Percentiles rank a stretch among this genome's conserved stretches.
Evolutionary conservation across 768 basidiomycete species (phyloP).

Genomic region (Tylopilus sp.): DNA sequence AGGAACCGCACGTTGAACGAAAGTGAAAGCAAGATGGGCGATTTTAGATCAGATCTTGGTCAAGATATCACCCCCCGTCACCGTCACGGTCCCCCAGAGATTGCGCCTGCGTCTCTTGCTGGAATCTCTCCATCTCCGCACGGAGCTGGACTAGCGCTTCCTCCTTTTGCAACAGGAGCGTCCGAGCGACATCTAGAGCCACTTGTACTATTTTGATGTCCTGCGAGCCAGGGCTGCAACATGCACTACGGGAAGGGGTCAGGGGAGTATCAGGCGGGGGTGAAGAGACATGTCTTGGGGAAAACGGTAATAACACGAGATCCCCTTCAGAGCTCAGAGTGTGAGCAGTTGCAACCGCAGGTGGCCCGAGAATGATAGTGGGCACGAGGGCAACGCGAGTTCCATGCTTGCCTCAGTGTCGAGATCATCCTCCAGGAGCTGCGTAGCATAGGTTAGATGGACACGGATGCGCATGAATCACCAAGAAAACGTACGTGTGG

Average conservation of each 20-base stretch:
- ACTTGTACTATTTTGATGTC: constrained; percentile 23
- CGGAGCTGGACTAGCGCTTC: constrained; percentile 19
- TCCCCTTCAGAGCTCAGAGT: too few species aligned
- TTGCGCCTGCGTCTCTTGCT: constrained; percentile 5
- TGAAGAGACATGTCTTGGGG: constrained; percentile 19
- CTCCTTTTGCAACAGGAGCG: constrained; percentile 22
- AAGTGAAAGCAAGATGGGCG: background rate
- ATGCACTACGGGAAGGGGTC: background rate
- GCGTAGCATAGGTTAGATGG: too few species aligned
- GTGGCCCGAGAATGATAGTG: constrained; percentile 17
- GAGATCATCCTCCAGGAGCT: constrained; percentile 31
- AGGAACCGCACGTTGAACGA: background rate
- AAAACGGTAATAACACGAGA: too few species aligned
- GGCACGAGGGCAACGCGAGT: constrained; percentile 48
- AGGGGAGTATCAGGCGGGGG: constrained; percentile 1
- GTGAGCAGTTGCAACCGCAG: too few species aligned
- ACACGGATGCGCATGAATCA: too few species aligned
- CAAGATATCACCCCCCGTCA: background rate
- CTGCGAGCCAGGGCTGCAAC: constrained; percentile 7
- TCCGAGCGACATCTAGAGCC: constrained; percentile 19
- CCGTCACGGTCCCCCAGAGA: too few species aligned
- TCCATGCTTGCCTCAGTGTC: constrained; percentile 48
- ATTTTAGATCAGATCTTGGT: background rate
- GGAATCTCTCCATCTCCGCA: constrained; percentile 21
- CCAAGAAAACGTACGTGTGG: too few species aligned